phyloP scores from a whole-genome alignment of 306 rosid genomes.

The Prunus davidiana region DNA sequence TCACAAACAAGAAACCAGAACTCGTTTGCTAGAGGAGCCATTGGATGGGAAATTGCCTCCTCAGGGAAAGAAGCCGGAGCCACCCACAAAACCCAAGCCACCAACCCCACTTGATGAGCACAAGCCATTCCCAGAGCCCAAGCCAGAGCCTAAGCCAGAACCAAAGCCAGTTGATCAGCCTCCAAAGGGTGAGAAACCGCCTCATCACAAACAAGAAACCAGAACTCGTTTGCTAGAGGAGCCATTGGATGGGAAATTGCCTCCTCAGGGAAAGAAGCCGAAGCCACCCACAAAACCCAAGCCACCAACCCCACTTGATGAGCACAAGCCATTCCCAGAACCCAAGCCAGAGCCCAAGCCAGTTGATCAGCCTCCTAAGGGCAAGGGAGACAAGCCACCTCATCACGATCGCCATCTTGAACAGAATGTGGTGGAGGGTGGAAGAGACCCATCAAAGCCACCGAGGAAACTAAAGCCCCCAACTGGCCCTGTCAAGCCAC shows the following conservation, averaged over 20 bases:
- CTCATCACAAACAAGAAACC: neutral
- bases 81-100: too few relatives aligned
- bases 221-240: neutral
- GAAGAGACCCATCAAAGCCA: neutral
- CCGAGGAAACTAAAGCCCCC: slow-evolving; percentile 8
- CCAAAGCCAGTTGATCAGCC: too few relatives aligned
- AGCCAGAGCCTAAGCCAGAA: too few relatives aligned
- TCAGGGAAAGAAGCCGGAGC: too few relatives aligned
- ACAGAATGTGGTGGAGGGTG: neutral
- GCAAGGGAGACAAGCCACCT: slow-evolving; percentile 1
- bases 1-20: too few relatives aligned
- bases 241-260: neutral
- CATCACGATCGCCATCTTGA: neutral
- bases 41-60: too few relatives aligned
- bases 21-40: too few relatives aligned
- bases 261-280: slow-evolving; percentile 7
- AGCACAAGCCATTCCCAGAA: slow-evolving; percentile 1
- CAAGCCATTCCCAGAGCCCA: too few relatives aligned
- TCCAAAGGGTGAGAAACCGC: neutral
- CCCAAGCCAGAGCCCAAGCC: neutral
- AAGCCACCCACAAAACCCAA: slow-evolving; percentile 7
- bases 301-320: slow-evolving; percentile 4
- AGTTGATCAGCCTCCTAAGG: neutral
- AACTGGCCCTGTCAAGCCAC: neutral
- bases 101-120: too few relatives aligned